A percentile compares a stretch with the other conserved stretches of the same genome.
phyloP scores from a whole-genome alignment of 2,329 filamentous ascomycete genomes.

The Acephala macrosclerotiorum region DNA sequence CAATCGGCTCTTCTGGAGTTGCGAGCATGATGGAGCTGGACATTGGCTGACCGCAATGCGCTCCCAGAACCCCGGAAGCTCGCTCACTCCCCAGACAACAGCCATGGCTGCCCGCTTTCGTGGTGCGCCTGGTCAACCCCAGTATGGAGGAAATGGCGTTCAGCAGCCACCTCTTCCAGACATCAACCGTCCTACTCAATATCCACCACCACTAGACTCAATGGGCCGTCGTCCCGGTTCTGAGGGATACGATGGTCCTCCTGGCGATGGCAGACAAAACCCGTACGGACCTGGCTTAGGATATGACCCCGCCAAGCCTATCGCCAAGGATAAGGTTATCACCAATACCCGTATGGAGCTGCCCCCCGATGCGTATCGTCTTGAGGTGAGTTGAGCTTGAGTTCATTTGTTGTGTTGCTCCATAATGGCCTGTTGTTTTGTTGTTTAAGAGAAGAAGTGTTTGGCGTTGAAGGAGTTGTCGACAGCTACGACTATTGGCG shows the following conservation, averaged over 20 bases:
- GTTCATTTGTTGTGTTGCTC: neutral
- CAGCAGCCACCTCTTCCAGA: neutral
- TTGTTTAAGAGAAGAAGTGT: neutral
- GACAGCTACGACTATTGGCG: neutral
- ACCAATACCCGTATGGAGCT: conserved; percentile 60
- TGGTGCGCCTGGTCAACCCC: neutral
- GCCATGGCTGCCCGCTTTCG: neutral
- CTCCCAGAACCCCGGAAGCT: neutral
- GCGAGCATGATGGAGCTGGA: neutral
- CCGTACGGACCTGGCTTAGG: conserved; percentile 45
- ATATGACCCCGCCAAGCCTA: conserved; percentile 52
- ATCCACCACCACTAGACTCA: neutral
- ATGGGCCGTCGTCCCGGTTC: conserved; percentile 14
- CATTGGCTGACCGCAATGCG: neutral
- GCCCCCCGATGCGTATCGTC: conserved; percentile 63
- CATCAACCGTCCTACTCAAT: neutral
- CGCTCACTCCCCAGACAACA: neutral
- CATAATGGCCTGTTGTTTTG: conserved; percentile 3
- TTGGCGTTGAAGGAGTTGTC: neutral
- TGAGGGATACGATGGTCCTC: conserved; percentile 31
- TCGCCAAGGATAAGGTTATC: conserved; percentile 37
- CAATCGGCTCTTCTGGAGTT: neutral
- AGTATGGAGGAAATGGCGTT: neutral
- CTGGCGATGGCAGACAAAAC: conserved; percentile 21
- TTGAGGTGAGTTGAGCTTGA: conserved; percentile 44